Base-by-base conservation (phyloP, 192 early-diverging fungal species). In the Kickxella alabastrina region DNA sequence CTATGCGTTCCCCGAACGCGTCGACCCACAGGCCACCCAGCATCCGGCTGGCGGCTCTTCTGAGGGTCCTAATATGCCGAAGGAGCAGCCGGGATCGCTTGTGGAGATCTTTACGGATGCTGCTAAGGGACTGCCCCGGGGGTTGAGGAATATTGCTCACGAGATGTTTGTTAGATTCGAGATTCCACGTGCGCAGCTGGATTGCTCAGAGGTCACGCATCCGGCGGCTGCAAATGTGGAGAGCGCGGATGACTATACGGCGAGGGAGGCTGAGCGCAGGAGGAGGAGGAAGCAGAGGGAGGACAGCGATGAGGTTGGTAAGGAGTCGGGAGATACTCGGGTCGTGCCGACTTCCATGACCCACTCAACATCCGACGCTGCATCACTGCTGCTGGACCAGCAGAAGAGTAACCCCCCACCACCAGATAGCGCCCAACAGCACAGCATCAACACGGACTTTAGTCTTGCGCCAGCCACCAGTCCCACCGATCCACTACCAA, bases 1-100 rank as follows among this genome's bases (percentile, higher is more conserved):
- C 54, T 75, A 75, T 12, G 71, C 71, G 19, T 75, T 75, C 27
- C 71, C 71, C 1, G 64, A 75, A 26, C 62, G 69, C 17, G 62
- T 72, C 1, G 53, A 55, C 4, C 38, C 31, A 13, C 32, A 54
- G 0, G 23, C 58, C 10, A 34, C 40, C 12, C n/a, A n/a, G n/a
- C n/a, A n/a, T n/a, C 69, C 69, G 0, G 69, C 69, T 0, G 69
- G 69, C 18, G 56, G 69, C 5, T 38, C 57, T 7, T 14, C 52
- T 2, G 4, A 26, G 19, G 62, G 65, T 14, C 62, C 57, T 2
- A 49, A 31, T 12, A 9, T 48, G 45, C 35, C 69, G 9, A 72
- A 72, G 35, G 32, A 21, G 38, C 69, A 72, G 50, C 69, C 69
- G 0, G 69, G 69, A 0, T 72, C 69, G 7, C 27, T 72, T 23